Base-by-base conservation (phyloP, 208 protist genomes). In the Leishmania aethiopica region DNA sequence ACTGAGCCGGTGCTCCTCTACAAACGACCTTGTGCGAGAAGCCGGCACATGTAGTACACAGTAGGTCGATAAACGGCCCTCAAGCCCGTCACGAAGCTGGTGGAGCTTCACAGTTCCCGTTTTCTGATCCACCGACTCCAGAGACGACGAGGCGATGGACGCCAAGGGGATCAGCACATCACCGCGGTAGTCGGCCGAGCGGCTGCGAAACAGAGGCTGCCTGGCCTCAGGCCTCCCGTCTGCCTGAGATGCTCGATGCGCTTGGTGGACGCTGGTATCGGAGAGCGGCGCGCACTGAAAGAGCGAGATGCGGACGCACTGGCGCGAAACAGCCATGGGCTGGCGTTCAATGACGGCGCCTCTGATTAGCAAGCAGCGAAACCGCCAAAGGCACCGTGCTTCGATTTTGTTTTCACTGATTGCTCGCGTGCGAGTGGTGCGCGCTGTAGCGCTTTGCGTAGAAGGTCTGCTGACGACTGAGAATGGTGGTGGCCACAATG, bases 21-120 rank as follows among this genome's bases (percentile, higher is more conserved):
- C 78, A 64, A 86, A 86, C 0, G 66, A 17, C 10, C 57, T 59
- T 8, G 75, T 28, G 1, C 19, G 67, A 10, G 45, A 3, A 10
- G 28, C n/a, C 5, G 82, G 85, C n/a, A 79, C 70, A 67, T 94
- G 88, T 28, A 91, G 28, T 17, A 93, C 77, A 59, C 78, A 89
- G 72, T 91, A 92, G 64, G 75, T 45, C 32, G 88, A 91, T 0
- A 95, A 81, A 6, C 92, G 84, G 35, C 81, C 67, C 64, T 91
- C 87, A 35, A 95, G 32, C 0, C 77, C 84, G 0, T 15, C 49
- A 2, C 83, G 72, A 15, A 92, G 83, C 10, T 90, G 75, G 35
- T 42, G 73, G 13, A 72, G 42, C 40, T 40, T 78, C 53, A 45
- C 75, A 10, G n/a, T 1, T 13, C 7, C 45, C n/a, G 53, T n/a